Evolutionary conservation across 1,284 basidiomycete genomes (phyloP).

Genomic region (Stereum hirsutum): DNA sequence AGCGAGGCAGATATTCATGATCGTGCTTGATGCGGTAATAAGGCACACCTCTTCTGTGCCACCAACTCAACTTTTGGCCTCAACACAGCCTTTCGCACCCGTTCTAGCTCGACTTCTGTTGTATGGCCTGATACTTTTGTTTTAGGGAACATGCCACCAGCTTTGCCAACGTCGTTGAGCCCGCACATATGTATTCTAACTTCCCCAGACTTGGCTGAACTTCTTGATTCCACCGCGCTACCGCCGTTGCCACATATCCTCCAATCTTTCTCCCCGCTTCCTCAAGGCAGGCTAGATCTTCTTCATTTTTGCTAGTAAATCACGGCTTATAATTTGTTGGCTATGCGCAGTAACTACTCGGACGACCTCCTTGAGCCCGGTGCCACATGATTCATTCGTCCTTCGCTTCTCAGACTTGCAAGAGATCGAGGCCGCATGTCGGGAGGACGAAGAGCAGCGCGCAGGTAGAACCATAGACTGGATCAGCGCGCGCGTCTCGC

Average conservation of each 20-base stretch:
- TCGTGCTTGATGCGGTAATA: no score
- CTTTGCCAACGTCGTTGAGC: slow-evolving; percentile 62
- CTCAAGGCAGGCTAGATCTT: slow-evolving; percentile 44
- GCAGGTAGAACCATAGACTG: slow-evolving; percentile 72
- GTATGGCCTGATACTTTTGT: not conserved
- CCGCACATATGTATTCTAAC: slow-evolving; percentile 69
- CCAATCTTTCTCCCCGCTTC: slow-evolving; percentile 77
- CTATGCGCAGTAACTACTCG: slow-evolving; percentile 71
- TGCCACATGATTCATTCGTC: slow-evolving; percentile 61
- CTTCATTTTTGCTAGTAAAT: not conserved
- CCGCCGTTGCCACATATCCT: slow-evolving; percentile 63
- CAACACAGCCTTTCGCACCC: no score
- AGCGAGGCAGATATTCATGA: no score
- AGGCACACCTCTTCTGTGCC: no score
- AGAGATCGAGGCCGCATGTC: slow-evolving; percentile 60
- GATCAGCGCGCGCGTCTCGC: slow-evolving; percentile 61
- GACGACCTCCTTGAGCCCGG: slow-evolving; percentile 58
- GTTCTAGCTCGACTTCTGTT: no score
- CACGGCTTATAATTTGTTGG: no score
- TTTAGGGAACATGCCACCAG: slow-evolving; percentile 18
- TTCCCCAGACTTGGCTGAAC: slow-evolving; percentile 56
- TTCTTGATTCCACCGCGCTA: slow-evolving; percentile 46
- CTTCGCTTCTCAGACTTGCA: slow-evolving; percentile 66
- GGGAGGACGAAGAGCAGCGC: slow-evolving; percentile 69
- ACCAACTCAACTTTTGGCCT: not conserved